phyloP scores from a whole-genome alignment of 768 basidiomycete genomes.

The Dioszegia crocea region DNA sequence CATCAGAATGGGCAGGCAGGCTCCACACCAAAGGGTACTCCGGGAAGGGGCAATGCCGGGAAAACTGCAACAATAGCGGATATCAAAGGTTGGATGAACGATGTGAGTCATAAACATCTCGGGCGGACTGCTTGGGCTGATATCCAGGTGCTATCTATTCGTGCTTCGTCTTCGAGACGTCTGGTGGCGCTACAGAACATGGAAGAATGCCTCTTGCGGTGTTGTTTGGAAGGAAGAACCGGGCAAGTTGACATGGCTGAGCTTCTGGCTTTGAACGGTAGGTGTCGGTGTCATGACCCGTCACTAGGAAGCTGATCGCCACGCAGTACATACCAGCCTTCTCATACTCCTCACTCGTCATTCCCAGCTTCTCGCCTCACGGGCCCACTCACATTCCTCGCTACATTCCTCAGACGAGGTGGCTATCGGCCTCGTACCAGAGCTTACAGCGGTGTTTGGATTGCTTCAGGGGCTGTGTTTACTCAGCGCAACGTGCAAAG shows the following conservation, averaged over 20 bases:
- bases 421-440: slow-evolving; percentile 18
- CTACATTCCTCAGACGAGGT: slow-evolving; percentile 21
- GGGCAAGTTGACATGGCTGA: neutral
- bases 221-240: slow-evolving; percentile 6
- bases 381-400: slow-evolving; percentile 16
- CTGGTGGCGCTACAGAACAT: slow-evolving; percentile 11
- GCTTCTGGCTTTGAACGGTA: slow-evolving; percentile 8
- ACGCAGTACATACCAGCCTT: slow-evolving; percentile 26
- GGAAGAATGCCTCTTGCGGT: slow-evolving; percentile 15
- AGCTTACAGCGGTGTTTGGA: slow-evolving; percentile 19
- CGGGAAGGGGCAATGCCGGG: neutral
- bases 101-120: neutral
- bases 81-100: slow-evolving; percentile 8
- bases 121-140: neutral
- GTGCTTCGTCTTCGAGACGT: slow-evolving; percentile 6
- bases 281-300: neutral
- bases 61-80: neutral
- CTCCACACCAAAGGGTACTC: neutral
- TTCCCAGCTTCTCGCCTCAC: slow-evolving; percentile 19
- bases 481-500: slow-evolving; percentile 20
- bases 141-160: neutral
- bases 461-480: slow-evolving; percentile 37
- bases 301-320: neutral
- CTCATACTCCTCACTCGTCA: slow-evolving; percentile 33
- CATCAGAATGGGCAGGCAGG: neutral